Base-by-base conservation (phyloP, 2,329 filamentous ascomycete genomes). In the Passalora sequoiae region DNA sequence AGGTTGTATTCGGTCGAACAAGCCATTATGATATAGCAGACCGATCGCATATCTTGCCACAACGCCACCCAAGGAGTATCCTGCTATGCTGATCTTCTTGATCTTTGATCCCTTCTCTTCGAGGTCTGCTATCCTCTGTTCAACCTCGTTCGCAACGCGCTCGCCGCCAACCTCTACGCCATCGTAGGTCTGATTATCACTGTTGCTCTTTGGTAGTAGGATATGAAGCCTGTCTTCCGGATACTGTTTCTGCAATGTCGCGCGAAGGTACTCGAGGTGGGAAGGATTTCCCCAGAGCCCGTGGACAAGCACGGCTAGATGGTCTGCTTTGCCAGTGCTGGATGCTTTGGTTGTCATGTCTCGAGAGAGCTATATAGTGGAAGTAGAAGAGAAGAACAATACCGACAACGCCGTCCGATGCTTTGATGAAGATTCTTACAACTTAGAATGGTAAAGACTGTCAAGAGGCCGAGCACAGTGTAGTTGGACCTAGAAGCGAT, bases 21-120 rank as follows among this genome's bases (percentile, higher is more conserved):
- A 73, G 6, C 89, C 88, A 58, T 84, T 86, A 42, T 86, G 82
- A 56, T 89, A 80, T 3, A 97, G 73, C 57, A 97, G 69, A 0
- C 91, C 91, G 44, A 95, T 76, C 2, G 86, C 84, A 69, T 95
- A 97, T 47, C 91, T 77, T 7, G 87, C 81, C 4, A 97, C 81
- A 5, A 97, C 71, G 0, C 91, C 91, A 33, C 91, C 91, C 1
- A 96, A 74, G 0, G 88, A 94, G 65, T 97, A 96, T 28, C 91
- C 91, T 31, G 91, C 76, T 29, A 97, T 73, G 63, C 89, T 95
- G 51, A 97, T 72, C 67, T 89, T 94, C 36, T 70, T 82, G 58
- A 96, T 84, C 30, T 78, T 75, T 54, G 83, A 78, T 16, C 88
- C 89, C 20, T 73, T 70, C 30, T 69, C 68, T 37, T 77, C 74